Conservation (phyloP, 805 yeast species). For the Nakazawaea wickerhamii region DNA sequence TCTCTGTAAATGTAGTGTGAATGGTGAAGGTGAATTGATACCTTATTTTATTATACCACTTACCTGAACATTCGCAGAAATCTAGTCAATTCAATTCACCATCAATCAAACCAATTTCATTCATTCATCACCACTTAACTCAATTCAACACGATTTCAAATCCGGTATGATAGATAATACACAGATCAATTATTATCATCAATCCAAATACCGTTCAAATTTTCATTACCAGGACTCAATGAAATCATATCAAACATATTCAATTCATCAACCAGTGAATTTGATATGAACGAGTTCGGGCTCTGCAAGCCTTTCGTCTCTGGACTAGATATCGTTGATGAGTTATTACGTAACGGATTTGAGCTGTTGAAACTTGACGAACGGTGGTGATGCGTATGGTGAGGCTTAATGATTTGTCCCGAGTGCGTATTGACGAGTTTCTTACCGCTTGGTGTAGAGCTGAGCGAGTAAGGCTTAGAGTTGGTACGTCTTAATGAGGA, state of each 20-base stretch:
- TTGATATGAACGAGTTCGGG: conserved; percentile 6
- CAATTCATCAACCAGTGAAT: conserved; percentile 6
- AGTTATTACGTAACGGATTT: background rate
- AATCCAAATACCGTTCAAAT: background rate
- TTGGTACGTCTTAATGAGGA: conserved; percentile 8
- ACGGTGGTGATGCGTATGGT: conserved; percentile 9
- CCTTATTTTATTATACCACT: too few relatives aligned
- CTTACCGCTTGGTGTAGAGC: conserved; percentile 6
- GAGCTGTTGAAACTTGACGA: conserved; percentile 2
- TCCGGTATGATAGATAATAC: too few relatives aligned
- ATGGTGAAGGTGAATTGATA: too few relatives aligned
- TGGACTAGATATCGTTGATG: conserved; percentile 6
- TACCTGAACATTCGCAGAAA: too few relatives aligned
- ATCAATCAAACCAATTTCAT: background rate
- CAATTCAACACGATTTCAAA: too few relatives aligned
- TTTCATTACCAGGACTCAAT: conserved; percentile 8
- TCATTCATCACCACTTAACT: background rate
- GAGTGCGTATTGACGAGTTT: conserved; percentile 8
- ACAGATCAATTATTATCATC: background rate
- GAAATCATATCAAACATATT: conserved; percentile 11
- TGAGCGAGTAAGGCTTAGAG: conserved; percentile 10
- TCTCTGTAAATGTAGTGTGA: too few relatives aligned
- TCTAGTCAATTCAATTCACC: too few relatives aligned
- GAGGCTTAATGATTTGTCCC: conserved; percentile 12
- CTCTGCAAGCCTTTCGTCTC: conserved; percentile 4